These are phyloP conservation scores for Entelexis paramagnoliae DNA, from an alignment of 1,139 yeast genomes.

Conservation along the genomic window DNA sequence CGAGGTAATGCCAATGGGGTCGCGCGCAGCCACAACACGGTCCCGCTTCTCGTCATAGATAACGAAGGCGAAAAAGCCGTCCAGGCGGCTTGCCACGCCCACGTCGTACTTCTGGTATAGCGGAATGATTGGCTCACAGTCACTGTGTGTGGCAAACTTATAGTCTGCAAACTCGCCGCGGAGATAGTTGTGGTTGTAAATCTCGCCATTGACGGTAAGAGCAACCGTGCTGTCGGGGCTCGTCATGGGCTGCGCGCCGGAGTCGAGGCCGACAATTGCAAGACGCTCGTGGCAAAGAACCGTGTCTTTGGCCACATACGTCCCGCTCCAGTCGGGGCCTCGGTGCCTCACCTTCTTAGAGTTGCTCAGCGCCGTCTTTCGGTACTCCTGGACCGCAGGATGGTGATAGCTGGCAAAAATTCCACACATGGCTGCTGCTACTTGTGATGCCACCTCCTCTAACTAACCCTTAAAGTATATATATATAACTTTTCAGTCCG, in stretches of 20 bases:
- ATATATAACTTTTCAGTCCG: slow-evolving; percentile 6
- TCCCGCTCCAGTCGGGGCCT: slow-evolving; percentile 98
- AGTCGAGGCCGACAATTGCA: slow-evolving; percentile 80
- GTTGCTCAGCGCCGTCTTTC: slow-evolving; percentile 76
- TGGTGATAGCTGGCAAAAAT: slow-evolving; percentile 86
- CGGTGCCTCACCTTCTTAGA: slow-evolving; percentile 91
- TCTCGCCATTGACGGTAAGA: slow-evolving; percentile 92
- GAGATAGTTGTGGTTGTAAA: slow-evolving; percentile 86
- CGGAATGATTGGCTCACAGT: slow-evolving; percentile 96
- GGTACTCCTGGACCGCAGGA: slow-evolving; percentile 68
- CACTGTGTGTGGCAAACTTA: slow-evolving; percentile 74
- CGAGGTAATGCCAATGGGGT: slow-evolving; percentile 95
- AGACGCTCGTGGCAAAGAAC: slow-evolving; percentile 84
- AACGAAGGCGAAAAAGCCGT: slow-evolving; percentile 97
- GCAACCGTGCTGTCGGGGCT: slow-evolving; percentile 63
- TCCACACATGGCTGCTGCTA: slow-evolving; percentile 65
- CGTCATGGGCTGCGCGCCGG: slow-evolving; percentile 96
- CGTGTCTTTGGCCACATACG: slow-evolving; percentile 64
- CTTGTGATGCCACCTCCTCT: neutral
- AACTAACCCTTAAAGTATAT: neutral
- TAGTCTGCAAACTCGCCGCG: slow-evolving; percentile 66
- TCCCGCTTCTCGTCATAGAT: slow-evolving; percentile 74
- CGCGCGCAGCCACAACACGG: slow-evolving; percentile 92
- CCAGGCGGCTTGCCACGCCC: slow-evolving; percentile 86
- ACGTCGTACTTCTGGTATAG: slow-evolving; percentile 72